These are phyloP conservation scores for Penicillium sp. DNA, from an alignment of 2,329 filamentous ascomycete species.

Conservation along the genomic window DNA sequence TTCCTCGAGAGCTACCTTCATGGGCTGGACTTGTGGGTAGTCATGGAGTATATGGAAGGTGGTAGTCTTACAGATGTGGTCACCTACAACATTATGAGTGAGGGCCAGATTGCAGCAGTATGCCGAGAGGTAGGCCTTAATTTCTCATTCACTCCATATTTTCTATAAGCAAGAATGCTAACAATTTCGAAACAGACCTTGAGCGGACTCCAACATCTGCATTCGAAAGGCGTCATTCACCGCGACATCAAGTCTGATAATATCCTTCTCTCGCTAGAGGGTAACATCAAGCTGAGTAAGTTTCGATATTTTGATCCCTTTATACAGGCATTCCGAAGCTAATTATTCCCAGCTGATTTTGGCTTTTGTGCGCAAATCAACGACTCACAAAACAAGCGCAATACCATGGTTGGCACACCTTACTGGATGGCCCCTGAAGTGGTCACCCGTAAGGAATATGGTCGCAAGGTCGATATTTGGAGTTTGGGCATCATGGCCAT, in stretches of 20 bases:
- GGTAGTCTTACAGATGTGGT: slow-evolving; percentile 97
- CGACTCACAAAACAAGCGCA: slow-evolving; percentile 93
- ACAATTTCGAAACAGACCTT: slow-evolving; percentile 59
- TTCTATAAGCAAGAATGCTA: slow-evolving; percentile 9
- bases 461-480: slow-evolving; percentile 98
- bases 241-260: slow-evolving; percentile 99
- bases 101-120: slow-evolving; percentile 94
- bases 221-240: slow-evolving; percentile 97
- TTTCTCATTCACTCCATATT: not conserved
- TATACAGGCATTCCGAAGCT: slow-evolving; percentile 8
- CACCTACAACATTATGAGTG: slow-evolving; percentile 98
- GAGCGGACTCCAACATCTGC: slow-evolving; percentile 87
- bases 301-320: slow-evolving; percentile 6
- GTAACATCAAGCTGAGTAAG: slow-evolving; percentile 96
- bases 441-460: slow-evolving; percentile 95
- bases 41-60: slow-evolving; percentile 99
- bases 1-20: slow-evolving; percentile 97
- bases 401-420: slow-evolving; percentile 97
- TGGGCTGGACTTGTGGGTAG: slow-evolving; percentile 90
- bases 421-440: slow-evolving; percentile 99
- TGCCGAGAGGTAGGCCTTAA: slow-evolving; percentile 69
- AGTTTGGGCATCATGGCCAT: slow-evolving; percentile 98
- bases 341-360: slow-evolving; percentile 73
- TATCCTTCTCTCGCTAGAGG: slow-evolving; percentile 87
- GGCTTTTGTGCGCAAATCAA: slow-evolving; percentile 99